Conservation (phyloP, 1,284 basidiomycete species). For the Ustilago lituana region DNA sequence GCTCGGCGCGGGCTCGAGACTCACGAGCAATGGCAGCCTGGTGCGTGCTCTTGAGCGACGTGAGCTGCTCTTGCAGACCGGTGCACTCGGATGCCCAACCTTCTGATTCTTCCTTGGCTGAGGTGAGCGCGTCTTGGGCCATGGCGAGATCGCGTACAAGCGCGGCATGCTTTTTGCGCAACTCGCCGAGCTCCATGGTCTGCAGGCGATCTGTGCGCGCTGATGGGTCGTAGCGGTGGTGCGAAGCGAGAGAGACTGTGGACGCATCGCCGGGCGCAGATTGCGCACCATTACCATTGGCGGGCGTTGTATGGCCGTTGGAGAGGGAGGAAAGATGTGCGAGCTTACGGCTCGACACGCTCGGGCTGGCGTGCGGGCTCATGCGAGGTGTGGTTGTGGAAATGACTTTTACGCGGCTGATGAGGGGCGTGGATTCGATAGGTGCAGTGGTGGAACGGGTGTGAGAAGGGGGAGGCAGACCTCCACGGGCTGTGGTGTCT, state of each 20-base stretch:
- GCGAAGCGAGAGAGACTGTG: slow-evolving; percentile 12
- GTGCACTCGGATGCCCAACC: slow-evolving; percentile 49
- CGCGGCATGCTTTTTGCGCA: slow-evolving; percentile 29
- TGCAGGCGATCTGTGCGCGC: slow-evolving; percentile 39
- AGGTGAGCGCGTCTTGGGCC: slow-evolving; percentile 25
- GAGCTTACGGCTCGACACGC: slow-evolving; percentile 42
- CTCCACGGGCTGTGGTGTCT: slow-evolving; percentile 40
- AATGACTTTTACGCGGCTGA: slow-evolving; percentile 28
- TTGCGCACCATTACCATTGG: neutral
- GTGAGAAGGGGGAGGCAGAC: neutral
- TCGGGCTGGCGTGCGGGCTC: slow-evolving; percentile 45
- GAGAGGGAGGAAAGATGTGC: slow-evolving; percentile 34
- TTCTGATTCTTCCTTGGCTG: slow-evolving; percentile 45
- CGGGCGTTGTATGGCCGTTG: slow-evolving; percentile 15
- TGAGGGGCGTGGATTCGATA: slow-evolving; percentile 36
- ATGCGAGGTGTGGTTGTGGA: slow-evolving; percentile 21
- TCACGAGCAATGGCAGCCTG: slow-evolving; percentile 23
- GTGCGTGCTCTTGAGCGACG: slow-evolving; percentile 14
- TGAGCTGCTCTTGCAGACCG: slow-evolving; percentile 36
- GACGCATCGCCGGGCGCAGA: slow-evolving; percentile 10
- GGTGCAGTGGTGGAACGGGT: slow-evolving; percentile 5
- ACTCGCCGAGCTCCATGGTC: slow-evolving; percentile 38
- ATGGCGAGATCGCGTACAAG: slow-evolving; percentile 23
- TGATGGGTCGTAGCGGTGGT: slow-evolving; percentile 33
- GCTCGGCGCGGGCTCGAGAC: slow-evolving; percentile 17